These are phyloP conservation scores for Calonectria ilicicola DNA, from an alignment of 2,329 filamentous ascomycete genomes.

Conservation along the genomic window DNA sequence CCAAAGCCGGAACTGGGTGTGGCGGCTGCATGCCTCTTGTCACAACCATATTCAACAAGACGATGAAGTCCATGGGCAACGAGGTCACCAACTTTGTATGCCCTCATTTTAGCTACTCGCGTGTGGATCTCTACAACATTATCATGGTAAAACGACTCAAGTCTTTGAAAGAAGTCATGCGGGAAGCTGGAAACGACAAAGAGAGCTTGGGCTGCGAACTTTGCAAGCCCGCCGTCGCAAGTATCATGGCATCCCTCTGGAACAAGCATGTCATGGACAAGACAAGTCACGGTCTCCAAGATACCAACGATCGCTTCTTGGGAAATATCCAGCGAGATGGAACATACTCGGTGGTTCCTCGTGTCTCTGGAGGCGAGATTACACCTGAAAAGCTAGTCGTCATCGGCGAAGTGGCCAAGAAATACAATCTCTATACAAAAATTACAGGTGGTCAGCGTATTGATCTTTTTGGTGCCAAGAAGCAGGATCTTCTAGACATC, in stretches of 20 bases:
- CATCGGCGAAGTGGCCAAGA: constrained; percentile 86
- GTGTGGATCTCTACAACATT: constrained; percentile 91
- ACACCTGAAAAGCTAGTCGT: constrained; percentile 86
- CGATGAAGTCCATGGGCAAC: constrained; percentile 86
- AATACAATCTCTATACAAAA: constrained; percentile 88
- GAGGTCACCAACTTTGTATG: constrained; percentile 91
- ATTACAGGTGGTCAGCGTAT: constrained; percentile 94
- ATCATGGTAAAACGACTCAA: constrained; percentile 83
- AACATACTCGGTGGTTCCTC: constrained; percentile 88
- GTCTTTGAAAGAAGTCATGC: constrained; percentile 82
- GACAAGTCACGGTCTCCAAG: constrained; percentile 80
- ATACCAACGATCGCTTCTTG: constrained; percentile 90
- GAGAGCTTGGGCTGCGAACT: constrained; percentile 84
- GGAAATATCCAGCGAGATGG: constrained; percentile 93
- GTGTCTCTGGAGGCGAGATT: constrained; percentile 87
- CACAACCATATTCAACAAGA: constrained; percentile 89
- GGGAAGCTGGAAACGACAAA: constrained; percentile 77
- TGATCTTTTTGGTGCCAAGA: constrained; percentile 91
- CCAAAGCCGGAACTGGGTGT: constrained; percentile 91
- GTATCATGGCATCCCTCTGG: constrained; percentile 84
- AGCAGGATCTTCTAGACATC: constrained; percentile 85
- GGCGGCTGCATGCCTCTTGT: constrained; percentile 92
- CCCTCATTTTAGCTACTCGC: constrained; percentile 84
- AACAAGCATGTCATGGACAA: constrained; percentile 85
- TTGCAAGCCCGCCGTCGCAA: constrained; percentile 86